Base-by-base conservation (phyloP, 345 rosid genomes). In the Gossypium ekmanianum region DNA sequence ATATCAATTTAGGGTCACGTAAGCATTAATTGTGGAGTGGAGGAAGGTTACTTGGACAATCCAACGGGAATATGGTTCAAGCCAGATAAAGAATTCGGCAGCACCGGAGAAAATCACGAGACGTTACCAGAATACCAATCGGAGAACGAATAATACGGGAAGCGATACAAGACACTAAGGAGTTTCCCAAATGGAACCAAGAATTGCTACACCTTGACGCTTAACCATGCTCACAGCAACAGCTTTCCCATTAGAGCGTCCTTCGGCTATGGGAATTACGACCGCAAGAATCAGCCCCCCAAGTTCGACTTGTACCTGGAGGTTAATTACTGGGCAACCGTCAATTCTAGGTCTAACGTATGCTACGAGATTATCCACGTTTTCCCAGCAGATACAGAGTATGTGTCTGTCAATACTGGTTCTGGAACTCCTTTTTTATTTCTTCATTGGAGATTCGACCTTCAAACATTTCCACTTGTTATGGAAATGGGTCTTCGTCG, bases 231-330 rank as follows among this genome's bases (percentile, higher is more conserved):
- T 1, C 71, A 71, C 39, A 66, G 18, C 62, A 48, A 51, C 20
- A 51, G 58, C 22, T 74, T 76, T 18, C 55, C 47, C 1, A 64
- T 79, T 50, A 70, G 63, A 39, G 76, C 76, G 11, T 18, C 4
- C 29, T 82, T 82, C 72, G 9, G 0, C 6, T 76, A 82, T 10
- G 85, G 80, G 3, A 76, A 76, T 74, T 79, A 73, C 20, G 82
- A 82, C 2, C 13, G 39, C 48, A 56, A 54, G 29, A 20, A 24
- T 14, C 22, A 41, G 13, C 0, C 3, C 1, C 79, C 81, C 1
- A 2, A 2, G 11, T 79, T 82, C 12, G 85, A 82, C 24, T 9
- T 82, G 13, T 71, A 79, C 14, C 22, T 82, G 7, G 82, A 74
- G 1, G 69, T 54, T 16, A 76, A 68, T 61, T 51, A 41, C 13